These are phyloP conservation scores for Neurospora discreta DNA, from an alignment of 495 filamentous ascomycete genomes.

Conservation along the genomic window DNA sequence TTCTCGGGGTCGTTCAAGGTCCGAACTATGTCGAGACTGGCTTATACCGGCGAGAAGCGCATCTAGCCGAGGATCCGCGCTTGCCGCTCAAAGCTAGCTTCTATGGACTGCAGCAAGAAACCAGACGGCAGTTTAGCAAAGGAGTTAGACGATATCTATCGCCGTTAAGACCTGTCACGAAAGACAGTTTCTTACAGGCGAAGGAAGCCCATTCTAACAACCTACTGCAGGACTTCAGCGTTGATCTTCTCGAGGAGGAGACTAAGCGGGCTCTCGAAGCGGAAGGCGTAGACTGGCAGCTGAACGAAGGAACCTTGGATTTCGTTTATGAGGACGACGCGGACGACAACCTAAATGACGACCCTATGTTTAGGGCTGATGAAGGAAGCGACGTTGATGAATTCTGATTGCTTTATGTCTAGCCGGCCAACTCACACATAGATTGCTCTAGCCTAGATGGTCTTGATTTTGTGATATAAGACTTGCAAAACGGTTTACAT, in stretches of 20 bases:
- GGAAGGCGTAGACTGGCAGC: conserved; percentile 6
- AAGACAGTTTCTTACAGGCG: not conserved
- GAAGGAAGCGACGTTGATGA: not conserved
- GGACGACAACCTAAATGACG: not conserved
- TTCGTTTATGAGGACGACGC: not conserved
- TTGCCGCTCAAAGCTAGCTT: conserved; percentile 23
- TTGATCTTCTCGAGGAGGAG: conserved; percentile 7
- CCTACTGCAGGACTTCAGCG: conserved; percentile 14
- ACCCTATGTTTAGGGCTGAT: not conserved
- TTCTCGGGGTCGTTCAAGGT: conserved; percentile 36
- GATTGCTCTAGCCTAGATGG: not conserved
- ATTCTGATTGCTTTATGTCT: not conserved
- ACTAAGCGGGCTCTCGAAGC: conserved; percentile 6
- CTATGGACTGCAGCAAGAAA: conserved; percentile 18
- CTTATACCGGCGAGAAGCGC: conserved; percentile 28
- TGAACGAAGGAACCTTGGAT: not conserved
- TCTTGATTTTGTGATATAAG: too few species aligned
- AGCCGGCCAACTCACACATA: not conserved
- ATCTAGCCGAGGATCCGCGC: conserved; percentile 22
- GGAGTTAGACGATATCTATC: conserved; percentile 1
- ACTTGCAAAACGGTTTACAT: too few species aligned
- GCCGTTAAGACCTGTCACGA: conserved; percentile 1
- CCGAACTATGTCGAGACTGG: conserved; percentile 28
- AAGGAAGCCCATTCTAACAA: conserved; percentile 13
- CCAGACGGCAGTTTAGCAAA: not conserved